Evolutionary conservation across 2,329 filamentous ascomycete genomes (phyloP), one percentile per base, ranked within the genome.

Genomic region (Colletotrichum chrysophilum): DNA sequence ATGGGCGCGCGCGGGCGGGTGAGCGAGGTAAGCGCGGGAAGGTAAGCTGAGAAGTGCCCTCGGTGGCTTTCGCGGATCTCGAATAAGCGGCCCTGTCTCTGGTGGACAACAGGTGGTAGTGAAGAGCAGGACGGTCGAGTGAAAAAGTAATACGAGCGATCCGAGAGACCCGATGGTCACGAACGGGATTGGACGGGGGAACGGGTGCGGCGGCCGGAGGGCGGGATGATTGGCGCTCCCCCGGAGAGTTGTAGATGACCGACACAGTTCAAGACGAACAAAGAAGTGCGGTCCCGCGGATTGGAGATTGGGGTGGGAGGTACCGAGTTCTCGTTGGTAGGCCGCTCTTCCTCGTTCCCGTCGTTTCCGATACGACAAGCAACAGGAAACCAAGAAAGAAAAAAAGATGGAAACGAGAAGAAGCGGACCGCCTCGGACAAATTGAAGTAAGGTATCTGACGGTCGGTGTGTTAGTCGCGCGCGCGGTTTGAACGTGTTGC

Each of bases 91-190:
- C 21, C 12, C 65, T 58, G 21, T 21, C n/a, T 52, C n/a, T 7
- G n/a, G 43, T 48, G n/a, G 43, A 48, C 43, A 48, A n/a, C 34
- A 34, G 67, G 36, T 52, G 34, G 26, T 26, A 9, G 21, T 55
- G 28, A 62, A 52, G 56, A 32, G 58, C 56, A 70, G 56, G 56
- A 60, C 38, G 28, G 24, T 26, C 24, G 38, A 26, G 34, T 61
- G 21, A 74, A 76, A 66, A 66, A 48, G 64, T 60, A 69, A 69
- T 74, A 76, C 65, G 70, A 69, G 28, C 28, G 64, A 69, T 52
- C 73, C 65, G 74, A 74, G 58, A 65, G 70, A 75, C 34, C 74
- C 70, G 74, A 64, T 9, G 14, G 36, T 61, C 58, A 61, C 48
- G 36, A 60, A 52, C 21, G 65, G 70, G 34, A 52, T 69, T 60